Evolutionary conservation across 257 asterid species (phyloP).

Genomic region (Striga asiatica): DNA sequence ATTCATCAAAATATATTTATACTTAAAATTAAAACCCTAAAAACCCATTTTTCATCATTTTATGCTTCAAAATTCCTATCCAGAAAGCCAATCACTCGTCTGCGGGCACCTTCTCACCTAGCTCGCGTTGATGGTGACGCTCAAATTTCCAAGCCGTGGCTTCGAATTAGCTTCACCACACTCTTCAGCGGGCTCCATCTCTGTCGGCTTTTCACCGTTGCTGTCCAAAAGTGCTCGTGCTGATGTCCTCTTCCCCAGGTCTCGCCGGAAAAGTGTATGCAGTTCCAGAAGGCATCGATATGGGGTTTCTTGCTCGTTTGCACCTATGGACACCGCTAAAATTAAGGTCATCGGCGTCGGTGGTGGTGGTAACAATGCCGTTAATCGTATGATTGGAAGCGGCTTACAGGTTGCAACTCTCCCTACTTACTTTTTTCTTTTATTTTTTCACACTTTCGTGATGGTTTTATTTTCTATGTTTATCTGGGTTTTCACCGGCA

Average conservation of each 20-base stretch:
- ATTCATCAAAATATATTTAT: not conserved
- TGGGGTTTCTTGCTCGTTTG: constrained; percentile 41
- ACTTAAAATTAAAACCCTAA: constrained; percentile 12
- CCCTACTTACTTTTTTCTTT: not conserved
- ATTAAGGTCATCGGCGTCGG: constrained; percentile 97
- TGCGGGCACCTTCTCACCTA: not conserved
- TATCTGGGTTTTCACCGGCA: not conserved
- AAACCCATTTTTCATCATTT: constrained; percentile 6
- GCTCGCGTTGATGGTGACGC: constrained; percentile 31
- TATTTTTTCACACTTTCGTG: not conserved
- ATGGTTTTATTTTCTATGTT: not conserved
- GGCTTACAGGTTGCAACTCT: constrained; percentile 61
- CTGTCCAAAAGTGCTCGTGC: constrained; percentile 29
- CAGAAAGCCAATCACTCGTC: constrained; percentile 16
- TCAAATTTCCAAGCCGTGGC: constrained; percentile 38
- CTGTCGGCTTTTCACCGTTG: constrained; percentile 29
- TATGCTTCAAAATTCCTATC: constrained; percentile 1
- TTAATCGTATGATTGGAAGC: constrained; percentile 94
- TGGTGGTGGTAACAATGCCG: constrained; percentile 98
- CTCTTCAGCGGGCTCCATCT: constrained; percentile 28
- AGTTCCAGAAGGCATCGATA: constrained; percentile 26
- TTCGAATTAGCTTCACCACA: constrained; percentile 42
- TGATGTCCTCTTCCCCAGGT: constrained; percentile 15
- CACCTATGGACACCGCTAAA: constrained; percentile 67
- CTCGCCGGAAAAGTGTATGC: constrained; percentile 31